Evolutionary conservation across 1,139 yeast genomes (phyloP).

Genomic region (Pneumocystis sp.): DNA sequence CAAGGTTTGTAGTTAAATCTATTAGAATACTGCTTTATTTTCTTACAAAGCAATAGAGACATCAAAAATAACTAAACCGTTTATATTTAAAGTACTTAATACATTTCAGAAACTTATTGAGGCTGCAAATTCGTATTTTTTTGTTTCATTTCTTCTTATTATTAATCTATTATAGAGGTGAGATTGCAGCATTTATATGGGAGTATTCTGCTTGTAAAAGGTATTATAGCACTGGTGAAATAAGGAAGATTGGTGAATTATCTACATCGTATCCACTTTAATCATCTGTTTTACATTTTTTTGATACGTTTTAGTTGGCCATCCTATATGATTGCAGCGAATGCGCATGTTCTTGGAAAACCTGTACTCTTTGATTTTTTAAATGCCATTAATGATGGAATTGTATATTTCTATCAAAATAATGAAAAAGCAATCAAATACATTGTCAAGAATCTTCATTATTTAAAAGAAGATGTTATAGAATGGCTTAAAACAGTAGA

Average conservation of each 20-base stretch:
- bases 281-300: too few species aligned
- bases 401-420: conserved; percentile 45
- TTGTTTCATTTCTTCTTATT: not conserved
- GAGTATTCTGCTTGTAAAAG: conserved; percentile 78
- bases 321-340: conserved; percentile 67
- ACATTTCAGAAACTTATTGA: not conserved
- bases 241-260: conserved; percentile 70
- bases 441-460: conserved; percentile 56
- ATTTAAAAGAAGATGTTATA: conserved; percentile 57
- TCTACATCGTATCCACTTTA: conserved; percentile 44
- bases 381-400: conserved; percentile 48
- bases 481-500: conserved; percentile 68
- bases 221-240: conserved; percentile 65
- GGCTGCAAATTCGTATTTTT: not conserved
- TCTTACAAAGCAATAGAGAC: not conserved
- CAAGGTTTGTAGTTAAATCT: not conserved
- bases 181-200: conserved; percentile 88
- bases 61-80: not conserved
- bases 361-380: conserved; percentile 29
- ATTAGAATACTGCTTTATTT: not conserved
- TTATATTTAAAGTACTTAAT: not conserved
- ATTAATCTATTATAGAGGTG: conserved; percentile 16
- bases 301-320: conserved; percentile 41
- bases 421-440: conserved; percentile 51
- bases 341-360: conserved; percentile 26